Base-by-base conservation (phyloP, 352 stramenopile species). In the Peronosclerospora sorghi region DNA sequence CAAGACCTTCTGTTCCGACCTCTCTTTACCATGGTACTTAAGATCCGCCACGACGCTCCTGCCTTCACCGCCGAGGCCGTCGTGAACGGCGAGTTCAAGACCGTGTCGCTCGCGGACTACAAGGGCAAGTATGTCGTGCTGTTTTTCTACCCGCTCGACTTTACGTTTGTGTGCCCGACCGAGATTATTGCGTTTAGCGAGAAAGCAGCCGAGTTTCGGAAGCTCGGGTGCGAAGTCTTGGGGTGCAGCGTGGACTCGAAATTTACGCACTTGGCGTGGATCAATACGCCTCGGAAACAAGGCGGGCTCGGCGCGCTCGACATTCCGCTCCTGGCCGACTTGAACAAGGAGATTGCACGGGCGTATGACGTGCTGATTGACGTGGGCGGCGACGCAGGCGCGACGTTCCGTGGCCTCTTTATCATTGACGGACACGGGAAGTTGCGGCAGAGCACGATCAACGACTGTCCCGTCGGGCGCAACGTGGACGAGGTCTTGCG, bases 61-160 rank as follows among this genome's bases (percentile, higher is more conserved):
- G 59, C 63, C 29, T 93, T 93, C 65, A 89, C 73, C 35, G 73
- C 74, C 40, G 63, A 78, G 18, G 83, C 83, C 35, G 71, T 94
- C 18, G 63, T 94, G 13, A 45, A 92, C 52, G 78, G 74, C 28
- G 65, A 88, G 49, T 94, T 95, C 62, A 82, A 83, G 65, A 73
- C 62, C 26, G 45, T 96, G 24, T 86, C 63, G 47, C 63, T 95
- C 8, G 64, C 60, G 12, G 77, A 96, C 51, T 96, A 91, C 70
- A 75, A 73, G 36, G 83, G 83, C 46, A 82, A 96, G 55, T 96
- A 87, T 50, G 68, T 95, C 23, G 83, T 95, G 42, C 74, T 96
- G 14, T 94, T 95, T 77, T 96, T 95, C 59, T 95, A 94, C 65
- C 84, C 86, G 38, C 62, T 92, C 47, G 84, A 95, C 64, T 94